Conservation (phyloP, 2,329 filamentous ascomycete species). For the Akanthomyces lecanii region DNA sequence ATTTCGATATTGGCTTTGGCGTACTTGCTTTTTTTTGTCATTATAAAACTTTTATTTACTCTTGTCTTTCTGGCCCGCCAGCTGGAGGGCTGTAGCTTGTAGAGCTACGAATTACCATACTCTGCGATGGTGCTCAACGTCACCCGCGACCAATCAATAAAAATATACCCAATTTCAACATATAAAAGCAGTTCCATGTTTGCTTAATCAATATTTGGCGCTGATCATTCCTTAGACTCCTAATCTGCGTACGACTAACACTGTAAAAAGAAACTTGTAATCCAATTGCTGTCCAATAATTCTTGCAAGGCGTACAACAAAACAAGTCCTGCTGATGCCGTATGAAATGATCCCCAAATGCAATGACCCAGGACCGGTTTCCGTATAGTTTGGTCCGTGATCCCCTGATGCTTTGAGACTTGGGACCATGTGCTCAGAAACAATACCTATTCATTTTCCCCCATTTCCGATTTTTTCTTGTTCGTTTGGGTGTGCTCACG, state of each 20-base stretch:
- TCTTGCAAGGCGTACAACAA: not conserved
- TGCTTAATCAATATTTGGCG: too few relatives aligned
- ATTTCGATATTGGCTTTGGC: constrained; percentile 11
- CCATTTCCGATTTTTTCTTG: not conserved
- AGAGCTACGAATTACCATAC: not conserved
- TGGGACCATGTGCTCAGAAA: too few relatives aligned
- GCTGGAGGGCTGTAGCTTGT: not conserved
- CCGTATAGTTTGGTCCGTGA: too few relatives aligned
- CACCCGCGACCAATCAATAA: constrained; percentile 4
- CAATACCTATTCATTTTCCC: too few relatives aligned
- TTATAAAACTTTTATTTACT: constrained; percentile 5
- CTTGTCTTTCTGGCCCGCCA: not conserved
- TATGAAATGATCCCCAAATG: not conserved
- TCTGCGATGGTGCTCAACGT: constrained; percentile 15
- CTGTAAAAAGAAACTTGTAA: not conserved
- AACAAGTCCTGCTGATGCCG: not conserved
- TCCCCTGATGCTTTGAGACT: too few relatives aligned
- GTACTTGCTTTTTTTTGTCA: constrained; percentile 11
- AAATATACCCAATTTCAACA: constrained; percentile 16
- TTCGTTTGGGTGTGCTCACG: not conserved
- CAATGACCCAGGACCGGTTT: not conserved
- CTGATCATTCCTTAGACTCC: not conserved
- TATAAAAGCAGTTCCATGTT: not conserved
- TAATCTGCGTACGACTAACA: not conserved
- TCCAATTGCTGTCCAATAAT: not conserved